A percentile compares a stretch with the other conserved stretches of the same genome.
phyloP scores from a whole-genome alignment of 2,329 filamentous ascomycete species.

The Fusarium foetens region DNA sequence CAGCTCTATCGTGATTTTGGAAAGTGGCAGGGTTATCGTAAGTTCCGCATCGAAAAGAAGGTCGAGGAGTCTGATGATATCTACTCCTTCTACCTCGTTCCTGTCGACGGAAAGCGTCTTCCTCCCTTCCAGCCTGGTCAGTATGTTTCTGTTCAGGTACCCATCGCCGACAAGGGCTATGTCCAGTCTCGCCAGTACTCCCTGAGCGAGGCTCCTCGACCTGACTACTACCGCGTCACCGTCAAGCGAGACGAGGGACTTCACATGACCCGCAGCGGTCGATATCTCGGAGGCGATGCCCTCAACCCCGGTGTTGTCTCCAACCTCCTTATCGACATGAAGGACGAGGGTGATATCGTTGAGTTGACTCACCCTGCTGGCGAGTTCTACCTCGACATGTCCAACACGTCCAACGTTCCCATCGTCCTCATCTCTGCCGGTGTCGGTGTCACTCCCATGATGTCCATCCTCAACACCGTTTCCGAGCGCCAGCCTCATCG shows the following conservation, averaged over 20 bases:
- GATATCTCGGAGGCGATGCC: slow-evolving; percentile 43
- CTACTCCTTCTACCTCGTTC: slow-evolving; percentile 75
- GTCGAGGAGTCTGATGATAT: slow-evolving; percentile 74
- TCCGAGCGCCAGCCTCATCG: slow-evolving; percentile 57
- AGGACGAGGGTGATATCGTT: slow-evolving; percentile 69
- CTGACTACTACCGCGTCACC: slow-evolving; percentile 74
- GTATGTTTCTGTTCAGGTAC: slow-evolving; percentile 73
- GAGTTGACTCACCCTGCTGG: slow-evolving; percentile 74
- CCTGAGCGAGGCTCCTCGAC: slow-evolving; percentile 71
- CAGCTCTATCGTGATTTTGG: slow-evolving; percentile 69
- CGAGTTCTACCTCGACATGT: slow-evolving; percentile 66
- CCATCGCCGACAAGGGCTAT: slow-evolving; percentile 66
- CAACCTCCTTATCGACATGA: slow-evolving; percentile 72
- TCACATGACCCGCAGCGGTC: slow-evolving; percentile 46
- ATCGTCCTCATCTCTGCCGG: slow-evolving; percentile 71
- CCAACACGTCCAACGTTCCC: slow-evolving; percentile 50
- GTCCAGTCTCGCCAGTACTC: slow-evolving; percentile 78
- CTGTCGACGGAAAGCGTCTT: slow-evolving; percentile 68
- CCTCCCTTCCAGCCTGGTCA: slow-evolving; percentile 75
- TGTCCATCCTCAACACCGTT: slow-evolving; percentile 69
- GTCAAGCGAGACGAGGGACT: slow-evolving; percentile 74
- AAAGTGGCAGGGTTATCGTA: slow-evolving; percentile 74
- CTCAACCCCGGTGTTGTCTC: slow-evolving; percentile 73
- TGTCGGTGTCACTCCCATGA: slow-evolving; percentile 68
- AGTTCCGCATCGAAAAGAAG: slow-evolving; percentile 73